Conservation (phyloP, 345 rosid species). For the Pistacia integerrima region DNA sequence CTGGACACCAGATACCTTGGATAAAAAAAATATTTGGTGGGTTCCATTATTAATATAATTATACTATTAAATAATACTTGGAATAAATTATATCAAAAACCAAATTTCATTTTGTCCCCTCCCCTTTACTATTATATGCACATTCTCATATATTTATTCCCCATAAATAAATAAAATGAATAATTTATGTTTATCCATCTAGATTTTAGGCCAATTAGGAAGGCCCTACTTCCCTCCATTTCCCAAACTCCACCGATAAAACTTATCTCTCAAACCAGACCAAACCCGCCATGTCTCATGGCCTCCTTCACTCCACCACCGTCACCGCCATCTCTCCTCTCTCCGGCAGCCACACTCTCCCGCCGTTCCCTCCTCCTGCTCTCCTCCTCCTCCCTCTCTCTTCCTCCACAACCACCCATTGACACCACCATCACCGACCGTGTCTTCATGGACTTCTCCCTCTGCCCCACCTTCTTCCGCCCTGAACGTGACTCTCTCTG, state of each 20-base stretch:
- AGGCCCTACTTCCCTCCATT: not conserved
- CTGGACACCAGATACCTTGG: too few species aligned
- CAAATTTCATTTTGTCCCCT: too few species aligned
- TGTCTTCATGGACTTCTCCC: conserved; percentile 83
- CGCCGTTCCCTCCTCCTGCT: conserved; percentile 49
- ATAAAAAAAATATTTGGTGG: too few species aligned
- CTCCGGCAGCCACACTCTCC: conserved; percentile 26
- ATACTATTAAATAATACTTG: too few species aligned
- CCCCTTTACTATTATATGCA: too few species aligned
- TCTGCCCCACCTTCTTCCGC: conserved; percentile 76
- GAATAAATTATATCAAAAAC: too few species aligned
- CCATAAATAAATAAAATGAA: too few species aligned
- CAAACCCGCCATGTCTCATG: conserved; percentile 19
- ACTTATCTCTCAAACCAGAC: not conserved
- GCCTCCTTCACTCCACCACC: conserved; percentile 35
- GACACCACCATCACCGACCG: conserved; percentile 89
- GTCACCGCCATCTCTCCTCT: conserved; percentile 23
- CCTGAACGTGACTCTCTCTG: conserved; percentile 46
- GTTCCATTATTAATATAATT: too few species aligned
- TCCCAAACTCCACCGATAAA: not conserved
- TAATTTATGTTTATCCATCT: too few species aligned
- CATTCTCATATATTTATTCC: too few species aligned
- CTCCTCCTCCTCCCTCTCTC: conserved; percentile 26
- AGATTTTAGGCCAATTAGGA: not conserved
- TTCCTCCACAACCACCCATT: conserved; percentile 30